Evolutionary conservation across 768 basidiomycete genomes (phyloP).

Genomic region (Omphalotus guepiniiformis): DNA sequence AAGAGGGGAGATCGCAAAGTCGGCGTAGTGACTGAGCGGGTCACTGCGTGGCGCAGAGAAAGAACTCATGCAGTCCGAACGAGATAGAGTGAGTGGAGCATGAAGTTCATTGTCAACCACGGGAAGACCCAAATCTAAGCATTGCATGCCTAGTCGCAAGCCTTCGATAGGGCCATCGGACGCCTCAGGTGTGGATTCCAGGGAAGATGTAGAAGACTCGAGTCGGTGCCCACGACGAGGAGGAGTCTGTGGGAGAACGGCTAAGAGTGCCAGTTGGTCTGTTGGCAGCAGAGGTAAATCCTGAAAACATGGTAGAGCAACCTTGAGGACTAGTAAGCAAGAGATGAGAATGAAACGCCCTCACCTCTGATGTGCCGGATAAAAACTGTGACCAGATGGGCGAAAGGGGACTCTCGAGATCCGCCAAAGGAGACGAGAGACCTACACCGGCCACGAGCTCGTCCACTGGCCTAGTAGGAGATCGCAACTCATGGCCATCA

Average conservation of each 20-base stretch:
- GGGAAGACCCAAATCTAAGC: conserved; percentile 34
- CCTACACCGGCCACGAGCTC: conserved; percentile 24
- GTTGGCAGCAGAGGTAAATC: conserved; percentile 32
- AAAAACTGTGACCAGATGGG: conserved; percentile 26
- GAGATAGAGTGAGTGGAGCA: conserved; percentile 32
- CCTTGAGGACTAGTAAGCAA: not conserved
- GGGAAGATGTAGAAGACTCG: conserved; percentile 48
- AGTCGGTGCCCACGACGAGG: conserved; percentile 34
- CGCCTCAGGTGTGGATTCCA: conserved; percentile 56
- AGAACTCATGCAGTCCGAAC: conserved; percentile 40
- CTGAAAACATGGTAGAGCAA: conserved; percentile 20
- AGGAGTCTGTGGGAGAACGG: conserved; percentile 52
- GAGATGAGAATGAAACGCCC: conserved; percentile 11
- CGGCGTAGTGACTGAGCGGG: conserved; percentile 16
- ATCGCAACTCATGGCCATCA: conserved; percentile 36
- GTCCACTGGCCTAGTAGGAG: conserved; percentile 15
- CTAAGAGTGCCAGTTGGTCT: conserved; percentile 47
- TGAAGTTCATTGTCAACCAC: conserved; percentile 22
- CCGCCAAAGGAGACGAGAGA: conserved; percentile 32
- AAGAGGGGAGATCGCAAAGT: conserved; percentile 30
- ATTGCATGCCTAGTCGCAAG: conserved; percentile 31
- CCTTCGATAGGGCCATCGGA: conserved; percentile 33
- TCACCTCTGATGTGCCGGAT: conserved; percentile 34
- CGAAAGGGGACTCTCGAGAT: conserved; percentile 34
- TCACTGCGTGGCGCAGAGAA: conserved; percentile 1